Conservation (phyloP, 2,329 filamentous ascomycete genomes). For the Fusarium sp. region DNA sequence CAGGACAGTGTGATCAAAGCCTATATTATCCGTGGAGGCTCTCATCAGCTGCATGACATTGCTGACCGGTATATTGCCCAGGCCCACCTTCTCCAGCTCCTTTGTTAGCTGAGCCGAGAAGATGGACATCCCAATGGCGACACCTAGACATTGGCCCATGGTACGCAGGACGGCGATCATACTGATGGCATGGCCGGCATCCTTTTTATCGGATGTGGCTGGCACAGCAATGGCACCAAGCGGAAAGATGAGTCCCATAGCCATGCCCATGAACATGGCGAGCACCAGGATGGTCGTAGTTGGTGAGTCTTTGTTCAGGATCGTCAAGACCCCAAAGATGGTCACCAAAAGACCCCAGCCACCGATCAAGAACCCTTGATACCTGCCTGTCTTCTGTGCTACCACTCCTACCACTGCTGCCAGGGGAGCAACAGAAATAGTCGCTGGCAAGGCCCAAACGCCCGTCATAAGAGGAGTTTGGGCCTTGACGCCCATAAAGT, state of each 20-base stretch:
- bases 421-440: slow-evolving; percentile 72
- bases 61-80: slow-evolving; percentile 23
- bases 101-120: slow-evolving; percentile 42
- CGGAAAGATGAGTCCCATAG: slow-evolving; percentile 74
- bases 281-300: slow-evolving; percentile 70
- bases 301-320: slow-evolving; percentile 62
- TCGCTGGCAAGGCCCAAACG: slow-evolving; percentile 69
- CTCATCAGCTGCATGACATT: slow-evolving; percentile 42
- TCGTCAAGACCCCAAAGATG: slow-evolving; percentile 67
- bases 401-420: slow-evolving; percentile 67
- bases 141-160: slow-evolving; percentile 47
- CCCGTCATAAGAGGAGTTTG: slow-evolving; percentile 43
- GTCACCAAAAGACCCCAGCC: slow-evolving; percentile 72
- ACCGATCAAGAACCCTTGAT: slow-evolving; percentile 69
- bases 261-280: slow-evolving; percentile 69
- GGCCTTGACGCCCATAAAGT: slow-evolving; percentile 44
- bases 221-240: slow-evolving; percentile 73
- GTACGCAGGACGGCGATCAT: slow-evolving; percentile 47
- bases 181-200: slow-evolving; percentile 43
- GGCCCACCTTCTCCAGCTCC: slow-evolving; percentile 27
- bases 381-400: slow-evolving; percentile 67
- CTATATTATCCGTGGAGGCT: slow-evolving; percentile 33
- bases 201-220: slow-evolving; percentile 54
- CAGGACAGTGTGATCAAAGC: slow-evolving; percentile 11
- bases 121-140: slow-evolving; percentile 45